A percentile compares a stretch with the other conserved stretches of the same genome.
These are phyloP conservation scores for Hirsutella rhossiliensis DNA, from an alignment of 2,329 filamentous ascomycete species.

Conservation along the genomic window DNA sequence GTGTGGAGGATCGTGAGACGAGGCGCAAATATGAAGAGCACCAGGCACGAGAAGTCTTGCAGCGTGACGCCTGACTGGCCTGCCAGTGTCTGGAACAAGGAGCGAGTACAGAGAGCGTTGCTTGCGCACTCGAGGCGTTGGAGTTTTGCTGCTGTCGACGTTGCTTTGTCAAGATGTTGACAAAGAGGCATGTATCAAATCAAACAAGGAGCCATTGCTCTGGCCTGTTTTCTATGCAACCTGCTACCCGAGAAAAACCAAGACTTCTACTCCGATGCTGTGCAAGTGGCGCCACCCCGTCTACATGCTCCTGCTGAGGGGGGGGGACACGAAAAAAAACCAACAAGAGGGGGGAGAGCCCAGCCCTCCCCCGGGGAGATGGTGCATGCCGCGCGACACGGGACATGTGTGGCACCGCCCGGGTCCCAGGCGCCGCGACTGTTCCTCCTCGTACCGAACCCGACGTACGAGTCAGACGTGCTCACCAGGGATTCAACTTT, in stretches of 20 bases:
- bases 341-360: background rate
- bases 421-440: no score
- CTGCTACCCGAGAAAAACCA: background rate
- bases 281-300: slow-evolving; percentile 2
- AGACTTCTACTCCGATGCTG: slow-evolving; percentile 5
- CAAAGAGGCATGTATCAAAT: background rate
- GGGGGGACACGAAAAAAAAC: background rate
- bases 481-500: slow-evolving; percentile 26
- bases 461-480: background rate
- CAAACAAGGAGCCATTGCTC: background rate
- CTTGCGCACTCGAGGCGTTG: no score
- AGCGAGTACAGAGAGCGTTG: no score
- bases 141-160: background rate
- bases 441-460: no score
- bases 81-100: no score
- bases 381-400: background rate
- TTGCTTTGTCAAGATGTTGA: background rate
- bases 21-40: no score
- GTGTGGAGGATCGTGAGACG: no score
- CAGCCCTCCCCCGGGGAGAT: background rate
- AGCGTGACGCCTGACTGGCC: no score
- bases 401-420: no score
- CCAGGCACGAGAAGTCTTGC: no score
- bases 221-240: slow-evolving; percentile 1
- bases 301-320: slow-evolving; percentile 1